Evolutionary conservation across 2,329 filamentous ascomycete genomes (phyloP), one percentile per base, ranked within the genome.

Genomic region (Arthrobotrys megalospora): DNA sequence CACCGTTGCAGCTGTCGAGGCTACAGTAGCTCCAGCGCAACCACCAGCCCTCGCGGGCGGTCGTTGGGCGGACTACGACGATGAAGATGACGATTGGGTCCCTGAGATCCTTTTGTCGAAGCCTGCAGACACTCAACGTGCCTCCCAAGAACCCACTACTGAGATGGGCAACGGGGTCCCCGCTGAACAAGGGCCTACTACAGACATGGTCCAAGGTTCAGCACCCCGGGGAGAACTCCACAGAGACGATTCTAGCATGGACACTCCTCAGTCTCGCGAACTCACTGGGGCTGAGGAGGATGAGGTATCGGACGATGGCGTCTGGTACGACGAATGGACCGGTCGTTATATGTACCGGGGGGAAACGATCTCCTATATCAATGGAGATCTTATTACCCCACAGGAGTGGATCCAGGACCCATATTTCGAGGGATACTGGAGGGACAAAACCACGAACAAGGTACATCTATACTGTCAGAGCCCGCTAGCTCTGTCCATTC

Each of bases 61-160:
- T 28, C 64, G 53, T 14, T 68, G 64, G 71, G 34, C 50, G n/a
- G 64, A 68, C 34, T 63, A 69, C 34, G 63, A 76, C 10, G 63
- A 76, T 8, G 67, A 71, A 3, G 70, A 75, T 6, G 62, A 72
- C 8, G 68, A 75, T 14, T 75, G 70, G 70, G 41, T 66, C n/a
- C 70, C 70, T 2, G 52, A 55, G 16, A 75, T 67, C 62, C 60
- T 76, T 41, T 14, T 58, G 34, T 32, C 52, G 16, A 38, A 58
- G 52, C 16, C 52, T 7, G 34, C 52, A 38, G 52, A 58, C 43
- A 38, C 8, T 12, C 36, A 38, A 38, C 7, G 12, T 38, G 36
- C 12, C 36, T 12, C 12, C 12, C 7, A 10, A 38, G 8, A 2
- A 10, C 7, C 36, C 36, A 38, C 12, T 7, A 7, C 12, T 12